These are phyloP conservation scores for Lasiosphaeris hirsuta DNA, from an alignment of 495 filamentous ascomycete genomes.

Conservation along the genomic window DNA sequence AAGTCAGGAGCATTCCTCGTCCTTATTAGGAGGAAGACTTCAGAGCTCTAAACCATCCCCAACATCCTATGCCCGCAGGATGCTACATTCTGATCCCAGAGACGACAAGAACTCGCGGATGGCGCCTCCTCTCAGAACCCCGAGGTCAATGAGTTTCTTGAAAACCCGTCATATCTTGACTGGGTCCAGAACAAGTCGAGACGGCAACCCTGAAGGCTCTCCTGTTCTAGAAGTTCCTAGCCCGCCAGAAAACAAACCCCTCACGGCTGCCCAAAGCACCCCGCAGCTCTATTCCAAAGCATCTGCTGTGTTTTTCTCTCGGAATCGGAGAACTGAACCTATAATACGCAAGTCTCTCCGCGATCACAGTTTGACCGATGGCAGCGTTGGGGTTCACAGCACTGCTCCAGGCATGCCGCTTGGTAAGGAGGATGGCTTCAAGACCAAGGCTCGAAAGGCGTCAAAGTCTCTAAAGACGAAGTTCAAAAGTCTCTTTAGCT, in stretches of 20 bases:
- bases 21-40: not conserved
- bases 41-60: constrained; percentile 14
- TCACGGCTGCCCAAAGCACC: not conserved
- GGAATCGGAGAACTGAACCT: constrained; percentile 41
- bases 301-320: constrained; percentile 47
- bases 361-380: constrained; percentile 38
- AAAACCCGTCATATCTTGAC: constrained; percentile 34
- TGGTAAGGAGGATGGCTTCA: constrained; percentile 39
- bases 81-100: constrained; percentile 19
- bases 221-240: not conserved
- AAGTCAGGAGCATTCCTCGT: constrained; percentile 10
- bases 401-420: not conserved
- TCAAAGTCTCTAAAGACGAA: constrained; percentile 61
- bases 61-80: constrained; percentile 12
- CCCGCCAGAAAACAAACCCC: constrained; percentile 3
- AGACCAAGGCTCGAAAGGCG: constrained; percentile 54
- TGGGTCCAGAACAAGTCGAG: constrained; percentile 30
- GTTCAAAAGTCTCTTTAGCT: constrained; percentile 57
- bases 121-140: constrained; percentile 31
- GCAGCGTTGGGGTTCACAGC: constrained; percentile 10
- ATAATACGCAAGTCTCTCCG: constrained; percentile 61
- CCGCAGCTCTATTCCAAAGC: constrained; percentile 36
- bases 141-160: constrained; percentile 64
- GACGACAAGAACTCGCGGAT: constrained; percentile 5
- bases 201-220: constrained; percentile 34